Percentiles rank a stretch among this genome's conserved stretches.
These are phyloP conservation scores for Fusarium globosum DNA, from an alignment of 2,329 filamentous ascomycete genomes.

Conservation along the genomic window DNA sequence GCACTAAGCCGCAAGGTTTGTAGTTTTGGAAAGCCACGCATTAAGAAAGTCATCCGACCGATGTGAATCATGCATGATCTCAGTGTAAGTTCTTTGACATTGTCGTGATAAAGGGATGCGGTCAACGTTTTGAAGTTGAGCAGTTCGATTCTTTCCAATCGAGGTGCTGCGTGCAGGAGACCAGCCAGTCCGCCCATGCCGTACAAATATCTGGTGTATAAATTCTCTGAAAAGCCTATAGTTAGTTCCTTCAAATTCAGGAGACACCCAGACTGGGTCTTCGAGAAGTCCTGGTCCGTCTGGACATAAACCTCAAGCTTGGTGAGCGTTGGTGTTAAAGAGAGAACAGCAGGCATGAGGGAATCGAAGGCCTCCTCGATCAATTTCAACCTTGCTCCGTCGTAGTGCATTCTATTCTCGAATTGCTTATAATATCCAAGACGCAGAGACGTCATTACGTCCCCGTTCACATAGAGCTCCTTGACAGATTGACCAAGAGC, in stretches of 20 bases:
- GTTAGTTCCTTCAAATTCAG: neutral
- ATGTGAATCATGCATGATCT: neutral
- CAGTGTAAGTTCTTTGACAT: neutral
- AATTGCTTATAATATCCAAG: no score
- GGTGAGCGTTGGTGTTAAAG: neutral
- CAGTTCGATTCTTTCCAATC: neutral
- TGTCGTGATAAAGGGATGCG: neutral
- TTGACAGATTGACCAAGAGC: neutral
- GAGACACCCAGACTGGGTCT: neutral
- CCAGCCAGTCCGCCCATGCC: no score
- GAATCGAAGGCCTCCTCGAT: no score
- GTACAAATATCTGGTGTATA: no score
- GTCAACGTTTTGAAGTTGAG: rapidly evolving
- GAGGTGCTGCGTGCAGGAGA: neutral
- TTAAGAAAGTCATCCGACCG: neutral
- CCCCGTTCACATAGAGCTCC: neutral
- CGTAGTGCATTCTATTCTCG: no score
- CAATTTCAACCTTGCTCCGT: no score
- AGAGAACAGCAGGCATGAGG: neutral
- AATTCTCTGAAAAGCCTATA: neutral
- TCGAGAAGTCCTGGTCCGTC: neutral
- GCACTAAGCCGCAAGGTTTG: neutral
- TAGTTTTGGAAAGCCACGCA: neutral
- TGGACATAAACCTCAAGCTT: neutral
- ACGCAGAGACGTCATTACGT: rapidly evolving